Evolutionary conservation across 768 basidiomycete genomes (phyloP), one percentile per base, ranked within the genome.

Genomic region (Russula foetens): DNA sequence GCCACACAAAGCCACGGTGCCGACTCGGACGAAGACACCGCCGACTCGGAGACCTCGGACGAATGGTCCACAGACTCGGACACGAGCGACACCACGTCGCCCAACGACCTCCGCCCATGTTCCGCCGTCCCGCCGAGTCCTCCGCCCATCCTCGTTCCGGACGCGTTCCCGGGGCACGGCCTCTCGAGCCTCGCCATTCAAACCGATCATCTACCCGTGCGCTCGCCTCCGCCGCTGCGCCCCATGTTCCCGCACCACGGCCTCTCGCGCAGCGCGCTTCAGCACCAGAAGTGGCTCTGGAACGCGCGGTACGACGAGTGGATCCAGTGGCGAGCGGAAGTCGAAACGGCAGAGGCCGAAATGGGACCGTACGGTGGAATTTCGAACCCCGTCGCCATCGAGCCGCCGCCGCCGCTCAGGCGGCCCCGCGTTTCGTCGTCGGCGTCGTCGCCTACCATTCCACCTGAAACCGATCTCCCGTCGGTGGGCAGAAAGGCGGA

Each of bases 281-380:
- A 76, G 15, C 79, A 85, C 66, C 70, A 81, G 64, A 88, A 85
- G 67, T 80, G 73, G 69, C 78, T 88, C 64, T 88, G 86, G 86
- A 72, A 74, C 39, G 68, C 75, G 7, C 81, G 84, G 21, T 77
- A 81, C 58, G 81, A 80, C 50, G 75, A 78, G 53, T 83, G 79
- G 79, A 70, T 72, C 26, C 76, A 74, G 43, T 75, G 75, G 67
- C 67, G 69, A 45, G 31, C 58, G 24, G 63, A 69, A 1, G 54
- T 64, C 21, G 56, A 63, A 33, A 38, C 50, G 14, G 58, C 63
- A 26, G 56, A 62, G n/a, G 59, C 61, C 21, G 58, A 53, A 43
- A 53, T 59, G 31, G 55, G 58, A 14, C 64, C 60, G 9, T 69
- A 70, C 29, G 69, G 60, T 47, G 67, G 69, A 29, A 68, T 70